These are phyloP conservation scores for Colletotrichum ledebouriae DNA, from an alignment of 2,329 filamentous ascomycete genomes.

Conservation along the genomic window DNA sequence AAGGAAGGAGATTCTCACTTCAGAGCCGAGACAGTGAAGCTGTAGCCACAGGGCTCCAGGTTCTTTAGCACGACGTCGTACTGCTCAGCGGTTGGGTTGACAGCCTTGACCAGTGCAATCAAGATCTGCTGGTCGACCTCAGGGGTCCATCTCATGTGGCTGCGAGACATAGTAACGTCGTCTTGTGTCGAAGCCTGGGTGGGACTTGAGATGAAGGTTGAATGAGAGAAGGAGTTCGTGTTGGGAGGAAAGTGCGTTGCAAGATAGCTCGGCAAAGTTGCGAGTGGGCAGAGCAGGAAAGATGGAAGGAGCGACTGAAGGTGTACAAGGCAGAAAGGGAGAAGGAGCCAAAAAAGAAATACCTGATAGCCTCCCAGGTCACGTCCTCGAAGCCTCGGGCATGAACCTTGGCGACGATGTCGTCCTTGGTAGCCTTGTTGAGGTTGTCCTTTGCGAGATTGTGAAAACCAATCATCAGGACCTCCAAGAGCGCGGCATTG, in stretches of 20 bases:
- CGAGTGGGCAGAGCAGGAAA: too few relatives aligned
- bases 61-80: constrained; percentile 54
- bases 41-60: constrained; percentile 53
- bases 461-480: constrained; percentile 51
- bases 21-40: constrained; percentile 57
- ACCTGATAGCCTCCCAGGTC: constrained; percentile 53
- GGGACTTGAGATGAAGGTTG: background rate
- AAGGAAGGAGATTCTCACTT: constrained; percentile 48
- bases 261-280: too few relatives aligned
- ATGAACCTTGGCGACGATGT: constrained; percentile 51
- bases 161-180: constrained; percentile 41
- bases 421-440: constrained; percentile 47
- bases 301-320: too few relatives aligned
- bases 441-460: constrained; percentile 48
- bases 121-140: constrained; percentile 61
- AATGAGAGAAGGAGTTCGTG: background rate
- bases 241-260: too few relatives aligned
- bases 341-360: too few relatives aligned
- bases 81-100: constrained; percentile 50
- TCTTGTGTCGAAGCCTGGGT: background rate
- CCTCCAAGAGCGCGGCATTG: constrained; percentile 50
- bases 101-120: constrained; percentile 53
- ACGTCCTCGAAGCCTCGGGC: constrained; percentile 49
- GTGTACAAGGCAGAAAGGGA: background rate
- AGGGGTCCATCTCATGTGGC: constrained; percentile 57